A percentile compares a stretch with the other conserved stretches of the same genome.
These are phyloP conservation scores for Pythium brassicae DNA, from an alignment of 352 stramenopile genomes.

Conservation along the genomic window DNA sequence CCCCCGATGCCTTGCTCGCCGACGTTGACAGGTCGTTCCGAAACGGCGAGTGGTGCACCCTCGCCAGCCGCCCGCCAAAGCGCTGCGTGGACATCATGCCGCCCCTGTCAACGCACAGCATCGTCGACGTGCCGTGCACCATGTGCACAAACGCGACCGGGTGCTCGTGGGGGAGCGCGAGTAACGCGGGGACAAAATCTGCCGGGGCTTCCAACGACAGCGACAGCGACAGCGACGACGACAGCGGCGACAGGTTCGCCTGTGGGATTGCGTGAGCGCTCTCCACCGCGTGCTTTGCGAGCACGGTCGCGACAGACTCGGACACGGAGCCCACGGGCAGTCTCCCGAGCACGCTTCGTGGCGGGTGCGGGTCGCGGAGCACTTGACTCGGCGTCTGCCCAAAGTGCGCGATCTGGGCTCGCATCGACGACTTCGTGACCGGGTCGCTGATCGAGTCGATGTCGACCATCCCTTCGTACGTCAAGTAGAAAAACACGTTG, in stretches of 20 bases:
- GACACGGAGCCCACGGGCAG: background rate
- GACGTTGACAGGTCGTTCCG: slow-evolving; percentile 39
- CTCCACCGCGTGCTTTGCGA: background rate
- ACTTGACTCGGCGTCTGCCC: slow-evolving; percentile 97
- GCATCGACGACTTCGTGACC: slow-evolving; percentile 90
- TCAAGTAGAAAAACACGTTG: slow-evolving; percentile 99
- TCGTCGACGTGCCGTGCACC: slow-evolving; percentile 32
- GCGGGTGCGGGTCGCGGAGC: slow-evolving; percentile 84
- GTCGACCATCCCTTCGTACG: slow-evolving; percentile 98
- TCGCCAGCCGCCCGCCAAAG: slow-evolving; percentile 45
- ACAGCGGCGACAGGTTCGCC: background rate
- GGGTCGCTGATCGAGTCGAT: slow-evolving; percentile 94
- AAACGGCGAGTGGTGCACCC: slow-evolving; percentile 48
- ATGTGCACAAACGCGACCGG: slow-evolving; percentile 52
- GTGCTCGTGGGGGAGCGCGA: slow-evolving; percentile 56
- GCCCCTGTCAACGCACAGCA: slow-evolving; percentile 67
- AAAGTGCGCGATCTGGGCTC: slow-evolving; percentile 98
- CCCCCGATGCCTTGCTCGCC: slow-evolving; percentile 31
- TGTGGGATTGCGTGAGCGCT: background rate
- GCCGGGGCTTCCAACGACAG: background rate
- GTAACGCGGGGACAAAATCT: slow-evolving; percentile 11
- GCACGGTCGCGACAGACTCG: background rate
- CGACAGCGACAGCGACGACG: background rate
- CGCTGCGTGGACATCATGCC: slow-evolving; percentile 71
- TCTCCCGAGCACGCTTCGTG: slow-evolving; percentile 24